phyloP scores from a whole-genome alignment of 108 stramenopile species.

The Pelagomonas calceolata region DNA sequence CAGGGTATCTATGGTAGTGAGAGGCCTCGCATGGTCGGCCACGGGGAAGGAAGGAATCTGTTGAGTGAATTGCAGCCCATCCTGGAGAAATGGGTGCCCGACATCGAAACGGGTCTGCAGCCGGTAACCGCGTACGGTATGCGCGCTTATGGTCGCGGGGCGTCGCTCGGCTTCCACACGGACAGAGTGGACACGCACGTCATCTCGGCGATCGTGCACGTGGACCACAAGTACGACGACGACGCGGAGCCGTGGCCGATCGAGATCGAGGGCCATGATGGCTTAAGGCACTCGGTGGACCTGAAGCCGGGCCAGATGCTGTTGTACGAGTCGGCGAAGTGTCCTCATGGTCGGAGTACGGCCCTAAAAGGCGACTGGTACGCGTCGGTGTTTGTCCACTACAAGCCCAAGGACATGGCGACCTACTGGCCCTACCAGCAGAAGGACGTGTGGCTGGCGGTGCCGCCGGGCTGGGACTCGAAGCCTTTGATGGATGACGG shows the following conservation, averaged over 20 bases:
- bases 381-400: conserved; percentile 15
- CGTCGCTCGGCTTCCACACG: conserved; percentile 5
- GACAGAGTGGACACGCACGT: conserved; percentile 15
- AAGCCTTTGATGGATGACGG: neutral
- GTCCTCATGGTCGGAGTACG: conserved; percentile 1
- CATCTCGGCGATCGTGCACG: conserved; percentile 11
- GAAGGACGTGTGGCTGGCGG: neutral
- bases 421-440: neutral
- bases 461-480: neutral
- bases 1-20: neutral
- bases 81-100: neutral
- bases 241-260: conserved; percentile 60
- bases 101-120: neutral
- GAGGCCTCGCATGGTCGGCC: neutral
- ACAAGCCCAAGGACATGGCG: conserved; percentile 5
- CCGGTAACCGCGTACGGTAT: conserved; percentile 9
- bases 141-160: conserved; percentile 6
- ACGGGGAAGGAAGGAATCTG: neutral
- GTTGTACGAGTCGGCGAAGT: conserved; percentile 15
- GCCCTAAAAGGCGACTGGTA: conserved; percentile 11
- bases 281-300: conserved; percentile 28
- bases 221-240: conserved; percentile 7
- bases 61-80: neutral
- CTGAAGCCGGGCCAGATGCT: conserved; percentile 12
- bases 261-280: conserved; percentile 77